Percentiles rank a stretch among this genome's conserved stretches.
Conservation (phyloP, 2,329 filamentous ascomycete species). For the Pseudocercospora eumusae region DNA sequence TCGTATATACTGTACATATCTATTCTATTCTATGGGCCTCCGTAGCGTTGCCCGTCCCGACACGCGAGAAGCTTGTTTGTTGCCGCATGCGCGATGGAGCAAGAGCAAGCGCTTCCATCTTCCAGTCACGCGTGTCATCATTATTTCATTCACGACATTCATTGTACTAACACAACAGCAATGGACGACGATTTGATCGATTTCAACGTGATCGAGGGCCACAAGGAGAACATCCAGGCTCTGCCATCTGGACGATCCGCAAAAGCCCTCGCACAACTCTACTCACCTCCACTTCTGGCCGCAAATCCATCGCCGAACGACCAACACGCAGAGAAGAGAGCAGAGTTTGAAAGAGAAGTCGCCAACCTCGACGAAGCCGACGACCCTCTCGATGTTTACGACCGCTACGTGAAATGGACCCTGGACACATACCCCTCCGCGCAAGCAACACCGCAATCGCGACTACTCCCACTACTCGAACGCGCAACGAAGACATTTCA, state of each 20-base stretch:
- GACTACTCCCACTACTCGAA: constrained; percentile 84
- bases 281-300: constrained; percentile 57
- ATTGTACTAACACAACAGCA: constrained; percentile 28
- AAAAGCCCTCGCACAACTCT: constrained; percentile 79
- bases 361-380: constrained; percentile 79
- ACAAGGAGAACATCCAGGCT: constrained; percentile 97
- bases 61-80: not conserved
- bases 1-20: no score
- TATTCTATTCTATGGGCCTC: no score
- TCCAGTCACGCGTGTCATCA: no score
- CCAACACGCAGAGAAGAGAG: constrained; percentile 75
- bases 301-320: constrained; percentile 59
- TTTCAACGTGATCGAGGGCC: constrained; percentile 92
- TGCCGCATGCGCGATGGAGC: not conserved
- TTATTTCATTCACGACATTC: not conserved
- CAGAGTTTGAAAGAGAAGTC: constrained; percentile 84
- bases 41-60: not conserved
- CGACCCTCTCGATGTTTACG: constrained; percentile 92
- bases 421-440: constrained; percentile 91
- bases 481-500: constrained; percentile 90
- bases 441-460: constrained; percentile 88
- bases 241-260: constrained; percentile 87
- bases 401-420: constrained; percentile 96
- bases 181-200: constrained; percentile 52
- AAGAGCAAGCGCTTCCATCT: no score